Percentiles rank a stretch among this genome's conserved stretches.
Evolutionary conservation across 2,329 filamentous ascomycete species (phyloP).

Genomic region (Hypocrella siamensis): DNA sequence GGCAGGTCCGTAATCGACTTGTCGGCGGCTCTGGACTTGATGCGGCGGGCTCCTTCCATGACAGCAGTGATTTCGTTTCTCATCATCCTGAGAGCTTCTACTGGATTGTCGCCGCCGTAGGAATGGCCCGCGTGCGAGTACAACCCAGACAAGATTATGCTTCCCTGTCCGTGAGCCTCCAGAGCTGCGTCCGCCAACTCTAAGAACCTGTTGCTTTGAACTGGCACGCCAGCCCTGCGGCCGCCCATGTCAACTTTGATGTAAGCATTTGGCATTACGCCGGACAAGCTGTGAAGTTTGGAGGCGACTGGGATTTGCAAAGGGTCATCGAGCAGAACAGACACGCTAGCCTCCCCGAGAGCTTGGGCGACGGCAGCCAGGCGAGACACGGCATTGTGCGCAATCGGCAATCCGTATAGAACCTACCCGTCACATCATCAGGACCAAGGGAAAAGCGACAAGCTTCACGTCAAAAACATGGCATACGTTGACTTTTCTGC

Average conservation of each 20-base stretch:
- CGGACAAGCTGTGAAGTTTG: conserved; percentile 23
- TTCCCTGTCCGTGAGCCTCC: conserved; percentile 11
- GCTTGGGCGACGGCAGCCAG: conserved; percentile 38
- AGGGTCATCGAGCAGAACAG: conserved; percentile 55
- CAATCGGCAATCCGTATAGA: conserved; percentile 57
- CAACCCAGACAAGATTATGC: conserved; percentile 39
- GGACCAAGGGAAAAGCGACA: background rate
- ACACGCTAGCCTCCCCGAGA: conserved; percentile 40
- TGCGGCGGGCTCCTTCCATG: conserved; percentile 9
- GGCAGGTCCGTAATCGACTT: conserved; percentile 6
- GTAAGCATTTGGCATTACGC: conserved; percentile 38
- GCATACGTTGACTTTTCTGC: conserved; percentile 40
- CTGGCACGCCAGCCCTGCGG: conserved; percentile 50
- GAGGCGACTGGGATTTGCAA: conserved; percentile 37
- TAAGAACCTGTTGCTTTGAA: conserved; percentile 31
- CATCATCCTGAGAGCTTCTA: conserved; percentile 15
- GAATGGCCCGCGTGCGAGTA: conserved; percentile 63
- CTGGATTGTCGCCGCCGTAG: conserved; percentile 31
- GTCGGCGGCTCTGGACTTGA: conserved; percentile 7
- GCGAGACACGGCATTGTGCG: conserved; percentile 42
- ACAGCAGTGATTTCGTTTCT: conserved; percentile 14
- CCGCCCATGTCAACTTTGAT: conserved; percentile 65
- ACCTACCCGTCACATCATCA: conserved; percentile 23
- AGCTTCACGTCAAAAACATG: no score
- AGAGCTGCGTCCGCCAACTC: conserved; percentile 23